Base-by-base conservation (phyloP, 306 rosid species). In the Lithocarpus polystachyus region DNA sequence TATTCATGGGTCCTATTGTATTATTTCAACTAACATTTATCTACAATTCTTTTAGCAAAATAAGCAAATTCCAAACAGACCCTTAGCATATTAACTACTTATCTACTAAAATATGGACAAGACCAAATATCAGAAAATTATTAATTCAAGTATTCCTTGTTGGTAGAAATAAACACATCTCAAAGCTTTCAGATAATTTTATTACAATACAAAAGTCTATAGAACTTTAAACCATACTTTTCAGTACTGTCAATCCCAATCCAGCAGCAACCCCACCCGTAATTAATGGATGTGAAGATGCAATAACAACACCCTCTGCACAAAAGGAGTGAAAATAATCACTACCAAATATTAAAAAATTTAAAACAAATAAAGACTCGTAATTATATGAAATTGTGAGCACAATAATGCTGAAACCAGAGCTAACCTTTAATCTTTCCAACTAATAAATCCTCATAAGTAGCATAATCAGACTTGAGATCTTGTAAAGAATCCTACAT, bases 341-440 rank as follows among this genome's bases (percentile, higher is more conserved):
- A 67, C 6, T 13, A 60, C 53, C 31, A 74, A 78, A 56, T 77
- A 76, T 72, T 68, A 51, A 17, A 71, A 29, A 56, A 51, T 8
- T 6, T 33, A 51, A 33, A 28, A 75, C 72, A 77, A 77, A 70
- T 60, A 71, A 68, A 10, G 23, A 35, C 57, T 23, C 18, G 40
- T 43, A 26, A 20, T 13, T 12, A 51, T 64, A 72, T 75, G 59
- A 55, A 72, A 52, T 9, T 37, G 28, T 29, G 55, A 18, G 37
- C 26, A 35, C 33, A 5, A 43, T 70, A 33, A 26, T 1, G 28
- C 68, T 35, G 1, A 76, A 79, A 78, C n/a, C 53, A 67, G 45
- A 11, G 54, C 81, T 78, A 75, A 95, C 99, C 99, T 95, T 88
- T 91, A 71, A 95, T 80, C 87, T 92, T 89, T 33, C 82, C 91